Evolutionary conservation across 139 green algal species (phyloP).

Genomic region (Auxenochlorella pyrenoidosa): DNA sequence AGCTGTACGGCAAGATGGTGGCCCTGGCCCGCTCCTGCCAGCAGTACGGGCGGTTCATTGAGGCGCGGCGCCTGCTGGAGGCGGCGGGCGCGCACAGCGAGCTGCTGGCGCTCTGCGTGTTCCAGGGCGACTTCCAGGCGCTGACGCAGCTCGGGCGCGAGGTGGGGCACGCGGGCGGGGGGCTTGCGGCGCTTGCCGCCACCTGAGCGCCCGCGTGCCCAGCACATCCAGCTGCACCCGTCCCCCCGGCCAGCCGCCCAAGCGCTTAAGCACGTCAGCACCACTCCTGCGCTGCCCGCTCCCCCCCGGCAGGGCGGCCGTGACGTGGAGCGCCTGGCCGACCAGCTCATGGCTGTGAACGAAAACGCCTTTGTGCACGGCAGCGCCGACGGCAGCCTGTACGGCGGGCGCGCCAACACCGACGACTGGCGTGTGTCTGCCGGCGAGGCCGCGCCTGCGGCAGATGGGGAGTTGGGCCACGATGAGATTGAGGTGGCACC

Average conservation of each 20-base stretch:
- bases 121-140: slow-evolving; percentile 62
- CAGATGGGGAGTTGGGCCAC: not conserved
- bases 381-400: slow-evolving; percentile 25
- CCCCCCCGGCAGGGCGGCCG: slow-evolving; percentile 33
- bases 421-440: slow-evolving; percentile 39
- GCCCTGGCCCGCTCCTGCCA: slow-evolving; percentile 51
- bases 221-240: too few relatives aligned
- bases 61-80: slow-evolving; percentile 48
- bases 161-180: not conserved
- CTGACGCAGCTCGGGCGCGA: slow-evolving; percentile 39
- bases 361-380: slow-evolving; percentile 48
- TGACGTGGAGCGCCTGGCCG: slow-evolving; percentile 44
- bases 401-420: slow-evolving; percentile 34
- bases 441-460: not conserved
- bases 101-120: slow-evolving; percentile 61
- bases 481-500: slow-evolving; percentile 44
- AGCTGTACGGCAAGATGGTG: slow-evolving; percentile 44
- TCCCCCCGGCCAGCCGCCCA: too few relatives aligned
- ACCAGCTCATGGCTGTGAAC: slow-evolving; percentile 57
- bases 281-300: too few relatives aligned
- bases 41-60: slow-evolving; percentile 53
- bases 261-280: too few relatives aligned
- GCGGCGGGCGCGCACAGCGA: slow-evolving; percentile 60
- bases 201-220: too few relatives aligned
- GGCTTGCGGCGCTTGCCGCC: too few relatives aligned